These are phyloP conservation scores for Parascedosporium putredinis DNA, from an alignment of 2,329 filamentous ascomycete genomes.

Conservation along the genomic window DNA sequence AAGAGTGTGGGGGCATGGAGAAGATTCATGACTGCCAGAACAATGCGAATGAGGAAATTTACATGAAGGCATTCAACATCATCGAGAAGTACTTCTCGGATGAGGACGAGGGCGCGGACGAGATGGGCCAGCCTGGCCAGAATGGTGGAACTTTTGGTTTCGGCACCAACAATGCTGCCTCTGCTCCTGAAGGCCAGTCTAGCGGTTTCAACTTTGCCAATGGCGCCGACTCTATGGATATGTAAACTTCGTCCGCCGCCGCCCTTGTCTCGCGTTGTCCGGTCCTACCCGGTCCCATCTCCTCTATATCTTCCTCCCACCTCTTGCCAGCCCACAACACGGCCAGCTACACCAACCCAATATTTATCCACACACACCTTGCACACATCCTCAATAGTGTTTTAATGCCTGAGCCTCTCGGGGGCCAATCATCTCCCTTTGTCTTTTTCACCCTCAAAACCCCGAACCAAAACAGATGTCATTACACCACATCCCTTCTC, in stretches of 20 bases:
- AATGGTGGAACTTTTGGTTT: slow-evolving; percentile 71
- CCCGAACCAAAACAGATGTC: slow-evolving; percentile 8
- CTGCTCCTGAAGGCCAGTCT: slow-evolving; percentile 49
- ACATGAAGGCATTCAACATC: slow-evolving; percentile 99
- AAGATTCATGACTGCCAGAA: slow-evolving; percentile 99
- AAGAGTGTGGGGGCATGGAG: slow-evolving; percentile 98
- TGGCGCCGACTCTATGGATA: slow-evolving; percentile 54
- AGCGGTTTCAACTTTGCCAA: slow-evolving; percentile 92
- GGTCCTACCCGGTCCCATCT: background rate
- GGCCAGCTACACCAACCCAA: too few species aligned
- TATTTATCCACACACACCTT: background rate
- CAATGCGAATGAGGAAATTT: slow-evolving; percentile 99
- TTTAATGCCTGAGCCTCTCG: background rate
- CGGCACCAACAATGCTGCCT: slow-evolving; percentile 43
- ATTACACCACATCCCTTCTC: background rate
- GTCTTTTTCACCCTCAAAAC: slow-evolving; percentile 16
- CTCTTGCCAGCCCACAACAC: background rate
- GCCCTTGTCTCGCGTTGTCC: too few species aligned
- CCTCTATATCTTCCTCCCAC: background rate
- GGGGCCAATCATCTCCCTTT: background rate
- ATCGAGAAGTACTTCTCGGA: slow-evolving; percentile 99
- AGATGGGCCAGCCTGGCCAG: slow-evolving; percentile 56
- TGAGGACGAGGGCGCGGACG: slow-evolving; percentile 87
- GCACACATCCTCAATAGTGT: background rate
- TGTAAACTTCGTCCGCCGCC: slow-evolving; percentile 31